Evolutionary conservation across 2,329 filamentous ascomycete species (phyloP), one percentile per base, ranked within the genome.

Genomic region (Trichophyton benhamiae): DNA sequence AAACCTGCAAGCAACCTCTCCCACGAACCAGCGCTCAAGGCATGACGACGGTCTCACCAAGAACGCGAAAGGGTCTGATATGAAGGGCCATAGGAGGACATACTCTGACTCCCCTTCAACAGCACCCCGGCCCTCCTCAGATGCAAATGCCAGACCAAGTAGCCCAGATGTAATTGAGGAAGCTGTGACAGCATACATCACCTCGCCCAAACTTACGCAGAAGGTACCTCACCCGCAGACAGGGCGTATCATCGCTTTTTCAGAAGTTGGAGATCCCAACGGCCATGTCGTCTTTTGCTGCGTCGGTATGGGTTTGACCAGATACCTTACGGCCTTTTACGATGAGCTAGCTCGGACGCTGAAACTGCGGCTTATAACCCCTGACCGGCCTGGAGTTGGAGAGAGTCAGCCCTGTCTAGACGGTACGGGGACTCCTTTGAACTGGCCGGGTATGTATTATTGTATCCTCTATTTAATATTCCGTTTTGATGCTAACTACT

Each of bases 251-350:
- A 96, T 99, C 66, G 95, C 91, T 0, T 99, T 96, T 70, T 97
- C 92, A 0, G 94, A 99, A 72, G 94, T 99, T 2, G 94, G 94
- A 13, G 91, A 97, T 72, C 86, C 91, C 0, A 84, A 92, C 49
- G 94, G 94, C 1, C 92, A 87, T 66, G 92, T 91, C 2, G 89
- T 99, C 1, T 91, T 99, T 67, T 95, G 94, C 71, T 99, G 94
- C 69, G 91, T 99, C 2, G 94, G 94, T 20, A 99, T 99, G 94
- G 94, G 94, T 0, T 75, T 99, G 68, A 99, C 94, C 9, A 84
- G 94, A 74, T 99, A 94, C 71, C 88, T 99, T 63, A 96, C 90
- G 63, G 91, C 91, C 0, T 99, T 99, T 72, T 99, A 97, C 71
- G 94, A 99, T 72, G 94, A 99, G 72, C 79, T 99, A 60, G 94